phyloP scores from a whole-genome alignment of 2,329 filamentous ascomycete species.

The Xylaria sp. region DNA sequence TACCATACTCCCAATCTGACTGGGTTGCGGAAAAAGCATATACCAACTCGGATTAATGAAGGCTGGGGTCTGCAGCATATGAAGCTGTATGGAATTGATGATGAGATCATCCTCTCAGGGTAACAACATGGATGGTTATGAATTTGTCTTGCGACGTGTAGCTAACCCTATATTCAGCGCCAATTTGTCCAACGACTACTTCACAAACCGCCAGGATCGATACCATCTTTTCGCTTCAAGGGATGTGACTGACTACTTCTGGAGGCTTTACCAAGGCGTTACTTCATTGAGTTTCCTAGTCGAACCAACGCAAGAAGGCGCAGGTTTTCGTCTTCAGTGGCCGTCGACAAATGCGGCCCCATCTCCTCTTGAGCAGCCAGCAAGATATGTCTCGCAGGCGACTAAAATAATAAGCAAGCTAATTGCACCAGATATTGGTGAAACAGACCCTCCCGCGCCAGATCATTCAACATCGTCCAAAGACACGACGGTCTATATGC shows the following conservation, averaged over 20 bases:
- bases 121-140: conserved; percentile 53
- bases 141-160: not conserved
- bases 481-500: conserved; percentile 83
- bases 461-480: conserved; percentile 42
- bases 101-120: conserved; percentile 95
- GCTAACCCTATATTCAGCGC: conserved; percentile 60
- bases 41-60: conserved; percentile 94
- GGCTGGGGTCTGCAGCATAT: conserved; percentile 99
- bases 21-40: conserved; percentile 81
- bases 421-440: conserved; percentile 63
- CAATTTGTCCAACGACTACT: conserved; percentile 93
- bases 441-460: conserved; percentile 43
- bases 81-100: conserved; percentile 97
- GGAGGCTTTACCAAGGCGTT: conserved; percentile 78
- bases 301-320: conserved; percentile 65
- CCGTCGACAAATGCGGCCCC: conserved; percentile 78
- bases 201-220: conserved; percentile 93
- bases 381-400: conserved; percentile 75
- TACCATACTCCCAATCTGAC: conserved; percentile 98
- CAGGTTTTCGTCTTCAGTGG: conserved; percentile 76
- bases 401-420: conserved; percentile 74
- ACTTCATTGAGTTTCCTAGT: conserved; percentile 85
- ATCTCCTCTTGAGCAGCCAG: conserved; percentile 76
- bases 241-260: conserved; percentile 85
- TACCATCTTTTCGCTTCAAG: conserved; percentile 91